Conservation (phyloP, 306 rosid genomes). For the Cyclanthera cordifolia region DNA sequence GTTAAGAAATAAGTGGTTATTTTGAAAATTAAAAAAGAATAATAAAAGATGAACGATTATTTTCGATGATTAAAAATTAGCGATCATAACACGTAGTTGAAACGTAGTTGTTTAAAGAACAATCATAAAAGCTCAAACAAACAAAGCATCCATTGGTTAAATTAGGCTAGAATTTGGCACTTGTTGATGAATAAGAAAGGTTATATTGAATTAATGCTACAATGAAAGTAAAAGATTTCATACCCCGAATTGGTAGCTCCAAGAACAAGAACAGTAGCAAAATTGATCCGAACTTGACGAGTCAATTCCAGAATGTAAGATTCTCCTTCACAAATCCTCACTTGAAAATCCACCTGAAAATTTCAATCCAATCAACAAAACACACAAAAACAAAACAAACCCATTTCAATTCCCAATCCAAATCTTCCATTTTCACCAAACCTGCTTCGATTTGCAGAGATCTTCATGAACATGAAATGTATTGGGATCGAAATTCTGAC, state of each 20-base stretch:
- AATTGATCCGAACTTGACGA: slow-evolving; percentile 28
- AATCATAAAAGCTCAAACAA: too few species aligned
- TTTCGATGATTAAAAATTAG: too few species aligned
- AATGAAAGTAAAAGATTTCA: background rate
- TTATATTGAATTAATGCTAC: too few species aligned
- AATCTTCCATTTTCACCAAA: background rate
- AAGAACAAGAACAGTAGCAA: slow-evolving; percentile 29
- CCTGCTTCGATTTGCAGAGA: slow-evolving; percentile 38
- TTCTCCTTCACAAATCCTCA: slow-evolving; percentile 30
- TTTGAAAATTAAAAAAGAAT: too few species aligned
- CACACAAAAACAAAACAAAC: background rate
- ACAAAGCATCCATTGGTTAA: too few species aligned
- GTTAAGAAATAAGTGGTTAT: too few species aligned
- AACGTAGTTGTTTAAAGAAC: too few species aligned
- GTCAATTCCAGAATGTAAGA: slow-evolving; percentile 29
- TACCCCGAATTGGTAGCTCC: slow-evolving; percentile 38
- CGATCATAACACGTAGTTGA: too few species aligned
- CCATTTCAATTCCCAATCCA: background rate
- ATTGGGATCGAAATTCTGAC: slow-evolving; percentile 32
- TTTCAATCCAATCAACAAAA: background rate
- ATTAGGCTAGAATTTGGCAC: too few species aligned
- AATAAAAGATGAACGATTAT: too few species aligned
- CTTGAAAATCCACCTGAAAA: slow-evolving; percentile 39
- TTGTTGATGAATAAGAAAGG: too few species aligned
- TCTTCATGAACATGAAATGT: slow-evolving; percentile 41